Evolutionary conservation across 176 grass and related monocot genomes (phyloP), one percentile per base, ranked within the genome.

Genomic region (Urochloa ruziziensis): DNA sequence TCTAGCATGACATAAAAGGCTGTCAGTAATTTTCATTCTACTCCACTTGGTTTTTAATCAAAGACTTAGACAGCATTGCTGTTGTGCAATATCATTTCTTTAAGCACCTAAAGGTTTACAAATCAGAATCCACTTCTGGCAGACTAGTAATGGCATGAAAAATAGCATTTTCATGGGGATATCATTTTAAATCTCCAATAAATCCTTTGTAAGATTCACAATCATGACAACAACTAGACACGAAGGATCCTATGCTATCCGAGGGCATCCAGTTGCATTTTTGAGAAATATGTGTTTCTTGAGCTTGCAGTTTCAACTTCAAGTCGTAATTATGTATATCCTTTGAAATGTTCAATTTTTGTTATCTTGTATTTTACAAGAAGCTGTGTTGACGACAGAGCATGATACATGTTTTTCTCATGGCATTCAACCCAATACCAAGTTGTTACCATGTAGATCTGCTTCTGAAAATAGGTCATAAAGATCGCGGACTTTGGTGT

Each of bases 401-500:
- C 59, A 64, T 21, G 9, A 4, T 16, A 17, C 21, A 27, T 72
- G 16, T 43, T 21, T 84, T 47, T 78, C 5, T 28, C 17, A 32
- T 39, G 21, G 29, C 19, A 80, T n/a, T 84, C 7, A 60, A 10
- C 68, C 59, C 21, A 62, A 25, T 85, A 9, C 52, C 42, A 35
- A 53, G 73, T 63, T 77, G 30, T 69, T 80, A 61, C 75, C 18
- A 43, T 80, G 25, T 85, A 81, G 46, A 90, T 89, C 19, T 86
- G 51, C 34, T 87, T 73, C 53, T 70, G 81, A 40, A 76, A 80
- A 80, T 90, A 98, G 96, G 93, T 84, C 84, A 89, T 93, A 66
- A 98, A 98, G 79, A 90, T 98, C 25, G 39, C 39, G 10, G 39
- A 40, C 10, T 40, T 40, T 40, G 39, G 39, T 40, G 7, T 40